Base-by-base conservation (phyloP, 768 basidiomycete species). In the Austroboletus eburneus region DNA sequence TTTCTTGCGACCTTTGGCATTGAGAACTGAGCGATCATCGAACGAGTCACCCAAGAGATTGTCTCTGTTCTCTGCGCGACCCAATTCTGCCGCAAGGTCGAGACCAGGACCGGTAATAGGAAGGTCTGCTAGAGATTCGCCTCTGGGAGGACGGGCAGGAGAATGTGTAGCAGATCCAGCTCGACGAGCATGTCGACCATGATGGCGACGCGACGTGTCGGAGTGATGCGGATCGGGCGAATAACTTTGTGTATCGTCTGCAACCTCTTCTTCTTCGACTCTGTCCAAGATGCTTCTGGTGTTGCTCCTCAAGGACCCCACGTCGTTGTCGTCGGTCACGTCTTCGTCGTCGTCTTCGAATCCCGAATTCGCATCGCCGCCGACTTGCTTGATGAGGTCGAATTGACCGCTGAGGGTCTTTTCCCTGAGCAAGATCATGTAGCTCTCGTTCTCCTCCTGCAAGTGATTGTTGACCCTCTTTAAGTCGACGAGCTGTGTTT, bases 391-490 rank as follows among this genome's bases (percentile, higher is more conserved):
- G 63, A 83, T 72, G 51, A 89, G 70, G 62, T 91, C 85, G 62
- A 87, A 90, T 57, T 89, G 87, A 4, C 95, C 95, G 54, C 77
- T 92, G 36, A 98, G 67, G 0, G 96, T 97, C 71, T 80, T 85
- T 69, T 98, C 94, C 51, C 90, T 76, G 21, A 98, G 70, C 32
- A 99, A 76, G 51, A 94, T 90, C 78, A 95, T 91, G 71, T 92
- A 99, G 41, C 89, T 89, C 68, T 96, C 93, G 65, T 97, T 99
- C 57, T 98, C 94, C 66, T 98, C 93, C 67, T 93, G 91, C 33
- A 92, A 66, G 52, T 86, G 81, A 53, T 84, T 78, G 63, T 96
- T 96, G 50, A 93, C 85, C 45, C 87, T 73, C 68, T 92, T 90
- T 43, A 97, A 68, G 59, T 97, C 94, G 27, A 84, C 73, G 10